Base-by-base conservation (phyloP, 2,329 filamentous ascomycete species). In the Coniella vitis region DNA sequence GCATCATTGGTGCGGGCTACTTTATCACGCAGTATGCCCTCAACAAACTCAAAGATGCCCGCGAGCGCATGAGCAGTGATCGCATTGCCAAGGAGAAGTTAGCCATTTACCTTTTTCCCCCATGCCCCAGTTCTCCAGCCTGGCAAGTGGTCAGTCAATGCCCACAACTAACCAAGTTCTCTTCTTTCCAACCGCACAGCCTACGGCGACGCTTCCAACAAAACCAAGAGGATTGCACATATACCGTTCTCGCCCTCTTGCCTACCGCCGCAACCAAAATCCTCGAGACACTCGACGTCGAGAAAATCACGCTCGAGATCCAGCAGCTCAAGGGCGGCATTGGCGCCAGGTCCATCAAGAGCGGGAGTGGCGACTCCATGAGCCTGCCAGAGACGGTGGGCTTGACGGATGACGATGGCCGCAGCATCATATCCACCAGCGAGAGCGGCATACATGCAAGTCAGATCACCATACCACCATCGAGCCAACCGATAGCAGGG, bases 171-270 rank as follows among this genome's bases (percentile, higher is more conserved):
- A 29, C 25, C 25, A 29, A 29, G 25, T 10, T 10, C 25, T 29
- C 29, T 8, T 5, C 17, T 31, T 20, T 19, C n/a, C 29, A 12
- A 57, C 46, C 61, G 52, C 21, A 38, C 60, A 97, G 91, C 68
- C 79, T 98, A 54, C 90, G 90, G 45, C 86, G 93, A 51, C 87
- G 93, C 62, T 98, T 98, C 70, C 89, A 97, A 67, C 93, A 98
- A 69, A 98, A 98, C 67, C 93, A 98, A 65, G 91, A 95, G 65
- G 93, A 98, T 69, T 98, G 93, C 70, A 96, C 91, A 41, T 96
- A 94, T 65, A 98, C 93, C 34, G 90, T 97, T 38, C 83, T 97
- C n/a, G 93, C 91, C 25, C 81, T 98, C 48, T 78, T 98, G 9
- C 93, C 93, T 4, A 95, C 91, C 31, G 87, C 90, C 7, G 90